Evolutionary conservation across 1,284 basidiomycete genomes (phyloP), one percentile per base, ranked within the genome.

Genomic region (Hemileia vastatrix): DNA sequence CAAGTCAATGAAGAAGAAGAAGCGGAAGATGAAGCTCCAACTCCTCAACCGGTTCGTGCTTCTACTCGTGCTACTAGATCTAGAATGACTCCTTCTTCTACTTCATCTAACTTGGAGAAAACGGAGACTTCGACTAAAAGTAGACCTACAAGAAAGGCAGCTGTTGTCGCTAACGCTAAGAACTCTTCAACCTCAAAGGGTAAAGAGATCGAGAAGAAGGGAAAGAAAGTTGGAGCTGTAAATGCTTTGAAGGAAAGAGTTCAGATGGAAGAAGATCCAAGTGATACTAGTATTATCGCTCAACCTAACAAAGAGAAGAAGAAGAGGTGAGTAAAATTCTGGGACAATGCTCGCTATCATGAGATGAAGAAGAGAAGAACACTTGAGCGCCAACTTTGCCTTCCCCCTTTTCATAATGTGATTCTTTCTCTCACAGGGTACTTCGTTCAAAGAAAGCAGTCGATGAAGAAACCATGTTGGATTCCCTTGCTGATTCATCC

Each of bases 321-420:
- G 48, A 50, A 50, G 48, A 50, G 56, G 56, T 57, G 23, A 50
- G 56, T 27, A 21, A 13, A n/a, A 19, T 9, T n/a, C 21, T 23
- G 9, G 43, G 32, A 54, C 8, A 9, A 15, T 13, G 8, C 52
- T 32, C 31, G 9, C 19, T 24, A 40, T 9, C 8, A 40, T 40
- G 9, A 15, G 36, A 40, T 40, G 15, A 11, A 11, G 36, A 40
- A 40, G 36, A 15, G 36, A 40, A 40, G 36, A 40, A 40, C 15
- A 11, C 15, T 40, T 40, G 36, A 40, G n/a, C n/a, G n/a, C n/a
- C n/a, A n/a, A n/a, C n/a, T n/a, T n/a, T n/a, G n/a, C n/a, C n/a
- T n/a, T n/a, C n/a, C n/a, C n/a, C n/a, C n/a, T n/a, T n/a, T n/a
- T n/a, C n/a, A n/a, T n/a, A n/a, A n/a, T n/a, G n/a, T n/a, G n/a